Conservation (phyloP, 2,329 filamentous ascomycete genomes). For the Botryotinia narcissicola region DNA sequence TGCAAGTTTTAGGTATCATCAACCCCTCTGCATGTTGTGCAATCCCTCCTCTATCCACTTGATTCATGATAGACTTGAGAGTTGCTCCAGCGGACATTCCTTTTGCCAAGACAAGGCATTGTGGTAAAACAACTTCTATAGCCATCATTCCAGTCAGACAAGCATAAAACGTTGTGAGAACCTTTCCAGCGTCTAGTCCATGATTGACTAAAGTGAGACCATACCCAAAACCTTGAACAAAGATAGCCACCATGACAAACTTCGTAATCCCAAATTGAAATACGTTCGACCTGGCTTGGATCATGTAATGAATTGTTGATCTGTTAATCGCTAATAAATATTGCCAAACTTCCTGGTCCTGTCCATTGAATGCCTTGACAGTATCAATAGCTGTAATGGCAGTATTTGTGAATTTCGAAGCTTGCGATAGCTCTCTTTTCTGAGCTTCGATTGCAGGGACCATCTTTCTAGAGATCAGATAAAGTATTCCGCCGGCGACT, state of each 20-base stretch:
- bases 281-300: constrained; percentile 67
- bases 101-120: constrained; percentile 74
- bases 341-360: constrained; percentile 64
- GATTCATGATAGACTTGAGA: constrained; percentile 50
- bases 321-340: constrained; percentile 58
- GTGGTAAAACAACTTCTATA: constrained; percentile 70
- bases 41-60: constrained; percentile 34
- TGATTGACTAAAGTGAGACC: constrained; percentile 66
- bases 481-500: constrained; percentile 59
- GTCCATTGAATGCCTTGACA: constrained; percentile 82
- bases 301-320: constrained; percentile 62
- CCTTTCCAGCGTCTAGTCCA: constrained; percentile 57
- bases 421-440: constrained; percentile 62
- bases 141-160: constrained; percentile 74
- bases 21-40: constrained; percentile 38
- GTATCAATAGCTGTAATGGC: constrained; percentile 74
- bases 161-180: constrained; percentile 84
- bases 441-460: constrained; percentile 67
- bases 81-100: constrained; percentile 70
- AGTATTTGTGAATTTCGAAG: constrained; percentile 68
- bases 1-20: constrained; percentile 46
- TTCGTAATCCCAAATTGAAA: constrained; percentile 71
- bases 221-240: constrained; percentile 89
- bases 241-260: constrained; percentile 73
- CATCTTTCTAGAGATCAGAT: constrained; percentile 58